Evolutionary conservation across 805 yeast genomes (phyloP).

Genomic region (Clavispora vitiphila): DNA sequence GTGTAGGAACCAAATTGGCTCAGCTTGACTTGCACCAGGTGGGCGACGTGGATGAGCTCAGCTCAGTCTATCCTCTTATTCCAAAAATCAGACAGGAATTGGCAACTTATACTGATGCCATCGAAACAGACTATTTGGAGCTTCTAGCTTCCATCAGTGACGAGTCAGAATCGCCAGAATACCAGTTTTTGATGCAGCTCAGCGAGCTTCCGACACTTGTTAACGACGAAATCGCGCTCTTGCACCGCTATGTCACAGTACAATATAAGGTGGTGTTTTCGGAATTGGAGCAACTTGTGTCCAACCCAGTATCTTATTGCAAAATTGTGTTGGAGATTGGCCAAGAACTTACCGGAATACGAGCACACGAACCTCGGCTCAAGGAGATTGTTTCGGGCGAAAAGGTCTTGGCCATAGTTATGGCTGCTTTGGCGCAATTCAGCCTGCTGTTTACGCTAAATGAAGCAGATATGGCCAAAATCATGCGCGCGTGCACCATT

Average conservation of each 20-base stretch:
- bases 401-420: slow-evolving; percentile 63
- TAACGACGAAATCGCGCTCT: slow-evolving; percentile 45
- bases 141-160: slow-evolving; percentile 24
- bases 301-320: slow-evolving; percentile 60
- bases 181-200: slow-evolving; percentile 46
- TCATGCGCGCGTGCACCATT: slow-evolving; percentile 44
- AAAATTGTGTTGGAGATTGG: slow-evolving; percentile 47
- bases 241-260: slow-evolving; percentile 46
- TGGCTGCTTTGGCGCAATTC: slow-evolving; percentile 57
- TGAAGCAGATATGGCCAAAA: slow-evolving; percentile 27
- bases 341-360: slow-evolving; percentile 34
- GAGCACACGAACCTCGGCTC: slow-evolving; percentile 31
- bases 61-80: slow-evolving; percentile 18
- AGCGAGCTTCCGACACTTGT: slow-evolving; percentile 54
- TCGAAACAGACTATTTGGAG: slow-evolving; percentile 27
- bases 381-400: slow-evolving; percentile 50
- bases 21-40: slow-evolving; percentile 17
- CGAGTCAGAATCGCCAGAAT: slow-evolving; percentile 33
- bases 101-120: slow-evolving; percentile 17
- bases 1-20: slow-evolving; percentile 13
- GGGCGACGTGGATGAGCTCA: slow-evolving; percentile 19
- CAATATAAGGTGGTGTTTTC: slow-evolving; percentile 62
- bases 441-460: slow-evolving; percentile 9
- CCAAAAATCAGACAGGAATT: slow-evolving; percentile 21
- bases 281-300: slow-evolving; percentile 61